Percentiles rank a stretch among this genome's conserved stretches.
These are phyloP conservation scores for Pseudocercospora crystallina DNA, from an alignment of 2,329 filamentous ascomycete species.

Conservation along the genomic window DNA sequence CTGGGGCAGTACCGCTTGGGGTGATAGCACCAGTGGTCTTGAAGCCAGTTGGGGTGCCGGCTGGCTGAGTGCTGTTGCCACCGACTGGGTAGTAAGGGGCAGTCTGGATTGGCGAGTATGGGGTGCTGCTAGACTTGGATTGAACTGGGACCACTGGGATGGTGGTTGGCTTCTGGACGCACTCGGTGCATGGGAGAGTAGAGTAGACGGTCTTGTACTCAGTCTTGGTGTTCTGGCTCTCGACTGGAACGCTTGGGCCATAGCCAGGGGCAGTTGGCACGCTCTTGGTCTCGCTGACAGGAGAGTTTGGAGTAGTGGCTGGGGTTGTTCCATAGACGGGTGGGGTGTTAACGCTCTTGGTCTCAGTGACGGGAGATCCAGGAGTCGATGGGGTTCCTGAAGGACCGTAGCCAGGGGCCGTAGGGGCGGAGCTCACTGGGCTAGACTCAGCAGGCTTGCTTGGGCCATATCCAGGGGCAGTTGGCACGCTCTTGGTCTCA, in stretches of 20 bases:
- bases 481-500: not conserved
- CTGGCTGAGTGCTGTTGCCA: not conserved
- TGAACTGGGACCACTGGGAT: slow-evolving; percentile 8
- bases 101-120: not conserved
- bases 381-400: not conserved
- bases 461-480: slow-evolving; percentile 1
- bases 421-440: not conserved
- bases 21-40: not conserved
- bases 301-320: slow-evolving; percentile 10
- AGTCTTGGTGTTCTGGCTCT: not conserved
- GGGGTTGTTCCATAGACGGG: not conserved
- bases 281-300: not conserved
- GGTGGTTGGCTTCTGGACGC: slow-evolving; percentile 4
- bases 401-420: slow-evolving; percentile 2
- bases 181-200: slow-evolving; percentile 9
- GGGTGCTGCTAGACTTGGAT: not conserved
- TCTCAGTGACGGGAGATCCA: not conserved
- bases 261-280: slow-evolving; percentile 1
- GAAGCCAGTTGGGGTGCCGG: too few relatives aligned
- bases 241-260: not conserved
- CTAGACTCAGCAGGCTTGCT: too few relatives aligned
- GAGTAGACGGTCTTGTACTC: slow-evolving; percentile 6
- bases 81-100: not conserved
- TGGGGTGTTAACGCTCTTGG: not conserved
- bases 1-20: not conserved